Evolutionary conservation across 805 yeast genomes (phyloP).

Genomic region (Cyberlindnera euphorbiae): DNA sequence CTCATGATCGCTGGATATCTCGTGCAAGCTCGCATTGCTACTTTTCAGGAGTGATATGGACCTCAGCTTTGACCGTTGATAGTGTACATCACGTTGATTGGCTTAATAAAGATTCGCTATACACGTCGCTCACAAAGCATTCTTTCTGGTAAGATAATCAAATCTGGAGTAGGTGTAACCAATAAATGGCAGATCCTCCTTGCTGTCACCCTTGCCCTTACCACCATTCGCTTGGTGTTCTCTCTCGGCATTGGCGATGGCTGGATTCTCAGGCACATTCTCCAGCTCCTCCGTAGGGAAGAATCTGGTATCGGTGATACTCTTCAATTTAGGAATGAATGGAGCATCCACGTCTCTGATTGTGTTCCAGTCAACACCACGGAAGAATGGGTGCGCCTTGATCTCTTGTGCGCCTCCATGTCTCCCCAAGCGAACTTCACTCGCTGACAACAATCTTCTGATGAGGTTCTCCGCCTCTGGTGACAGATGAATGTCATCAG

Average conservation of each 20-base stretch:
- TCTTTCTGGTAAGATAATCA: slow-evolving; percentile 81
- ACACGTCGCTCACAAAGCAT: slow-evolving; percentile 40
- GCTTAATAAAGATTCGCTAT: too few species aligned
- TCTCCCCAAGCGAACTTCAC: slow-evolving; percentile 67
- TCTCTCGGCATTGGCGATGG: slow-evolving; percentile 59
- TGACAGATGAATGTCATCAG: slow-evolving; percentile 84
- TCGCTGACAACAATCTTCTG: slow-evolving; percentile 84
- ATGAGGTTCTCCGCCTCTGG: slow-evolving; percentile 91
- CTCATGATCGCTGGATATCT: too few species aligned
- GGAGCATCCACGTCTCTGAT: slow-evolving; percentile 81
- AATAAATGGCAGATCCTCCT: slow-evolving; percentile 93
- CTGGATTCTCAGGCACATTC: slow-evolving; percentile 89
- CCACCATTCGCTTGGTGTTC: slow-evolving; percentile 48
- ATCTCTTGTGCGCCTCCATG: slow-evolving; percentile 61
- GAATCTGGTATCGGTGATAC: slow-evolving; percentile 93
- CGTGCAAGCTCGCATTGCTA: too few species aligned
- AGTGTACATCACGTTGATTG: too few species aligned
- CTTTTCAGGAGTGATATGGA: too few species aligned
- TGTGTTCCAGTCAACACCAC: slow-evolving; percentile 77
- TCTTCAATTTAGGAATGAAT: slow-evolving; percentile 86
- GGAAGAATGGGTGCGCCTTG: slow-evolving; percentile 72
- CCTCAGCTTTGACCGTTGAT: too few species aligned
- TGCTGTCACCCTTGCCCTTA: slow-evolving; percentile 42
- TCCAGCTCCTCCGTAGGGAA: slow-evolving; percentile 98
- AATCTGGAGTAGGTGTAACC: slow-evolving; percentile 96